These are phyloP conservation scores for Paraconiothyrium brasiliense DNA, from an alignment of 2,329 filamentous ascomycete species.

Conservation along the genomic window DNA sequence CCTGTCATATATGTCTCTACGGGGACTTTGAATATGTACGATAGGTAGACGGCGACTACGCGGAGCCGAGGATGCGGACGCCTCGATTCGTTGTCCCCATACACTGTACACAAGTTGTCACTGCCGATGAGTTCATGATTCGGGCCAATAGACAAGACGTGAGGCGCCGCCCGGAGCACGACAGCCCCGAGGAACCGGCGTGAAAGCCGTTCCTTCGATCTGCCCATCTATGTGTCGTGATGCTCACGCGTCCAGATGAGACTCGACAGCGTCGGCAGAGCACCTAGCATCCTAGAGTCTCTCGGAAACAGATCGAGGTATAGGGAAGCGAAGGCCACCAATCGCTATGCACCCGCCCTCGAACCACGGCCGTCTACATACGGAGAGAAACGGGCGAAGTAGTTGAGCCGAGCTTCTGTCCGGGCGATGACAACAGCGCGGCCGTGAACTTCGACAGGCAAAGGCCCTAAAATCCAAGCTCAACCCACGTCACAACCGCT, in stretches of 20 bases:
- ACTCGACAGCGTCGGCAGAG: background rate
- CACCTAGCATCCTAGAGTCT: conserved; percentile 11
- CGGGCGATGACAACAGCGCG: conserved; percentile 45
- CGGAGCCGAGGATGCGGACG: conserved; percentile 20
- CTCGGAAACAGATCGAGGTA: conserved; percentile 8
- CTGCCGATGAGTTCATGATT: conserved; percentile 24
- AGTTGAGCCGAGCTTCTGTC: conserved; percentile 33
- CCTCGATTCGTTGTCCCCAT: conserved; percentile 36
- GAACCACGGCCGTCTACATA: conserved; percentile 11
- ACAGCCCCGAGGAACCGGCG: conserved; percentile 19
- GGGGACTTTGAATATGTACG: conserved; percentile 8
- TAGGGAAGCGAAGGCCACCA: conserved; percentile 16
- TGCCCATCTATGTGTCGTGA: conserved; percentile 18
- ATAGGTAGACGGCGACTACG: conserved; percentile 3
- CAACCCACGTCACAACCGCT: conserved; percentile 27
- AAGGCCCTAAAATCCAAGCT: conserved; percentile 24
- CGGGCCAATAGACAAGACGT: conserved; percentile 37
- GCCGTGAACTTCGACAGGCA: conserved; percentile 37
- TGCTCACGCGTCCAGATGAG: conserved; percentile 6
- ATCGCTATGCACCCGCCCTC: conserved; percentile 16
- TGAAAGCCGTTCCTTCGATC: conserved; percentile 18
- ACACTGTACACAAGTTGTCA: conserved; percentile 37
- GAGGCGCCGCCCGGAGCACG: conserved; percentile 33
- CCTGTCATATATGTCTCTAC: conserved; percentile 2
- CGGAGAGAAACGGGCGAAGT: conserved; percentile 24